Evolutionary conservation across 2,329 filamentous ascomycete species (phyloP).

Genomic region (Penicillium paneum): DNA sequence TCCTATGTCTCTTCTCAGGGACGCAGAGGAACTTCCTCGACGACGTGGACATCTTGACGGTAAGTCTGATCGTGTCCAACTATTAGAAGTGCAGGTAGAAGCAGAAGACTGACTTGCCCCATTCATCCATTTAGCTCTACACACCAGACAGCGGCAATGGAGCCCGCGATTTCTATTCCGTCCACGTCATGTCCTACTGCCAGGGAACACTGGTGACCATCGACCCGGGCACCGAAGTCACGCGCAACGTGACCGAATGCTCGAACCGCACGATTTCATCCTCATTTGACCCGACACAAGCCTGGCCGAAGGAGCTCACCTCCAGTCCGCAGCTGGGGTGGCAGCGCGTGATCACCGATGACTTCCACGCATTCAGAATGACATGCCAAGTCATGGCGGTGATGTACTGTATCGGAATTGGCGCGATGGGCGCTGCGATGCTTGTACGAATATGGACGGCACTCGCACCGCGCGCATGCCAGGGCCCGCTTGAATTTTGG

Average conservation of each 20-base stretch:
- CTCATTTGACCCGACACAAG: conserved; percentile 54
- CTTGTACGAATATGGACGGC: conserved; percentile 47
- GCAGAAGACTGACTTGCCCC: conserved; percentile 27
- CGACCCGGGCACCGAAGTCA: conserved; percentile 36
- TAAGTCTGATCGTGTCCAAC: conserved; percentile 29
- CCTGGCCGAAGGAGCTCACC: conserved; percentile 50
- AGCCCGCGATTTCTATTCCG: conserved; percentile 60
- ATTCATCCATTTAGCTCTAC: conserved; percentile 35
- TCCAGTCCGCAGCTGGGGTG: conserved; percentile 52
- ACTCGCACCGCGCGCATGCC: conserved; percentile 45
- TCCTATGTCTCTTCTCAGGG: conserved; percentile 62
- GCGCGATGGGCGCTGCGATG: conserved; percentile 51
- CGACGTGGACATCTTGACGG: conserved; percentile 56
- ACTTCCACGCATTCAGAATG: conserved; percentile 50
- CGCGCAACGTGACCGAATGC: conserved; percentile 54
- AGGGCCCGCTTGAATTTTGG: conserved; percentile 51
- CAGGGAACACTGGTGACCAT: conserved; percentile 43
- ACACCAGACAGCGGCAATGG: conserved; percentile 48
- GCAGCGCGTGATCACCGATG: conserved; percentile 55
- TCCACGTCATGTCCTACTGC: conserved; percentile 61
- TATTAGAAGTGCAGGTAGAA: neutral
- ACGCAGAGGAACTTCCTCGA: conserved; percentile 56
- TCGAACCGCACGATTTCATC: conserved; percentile 53
- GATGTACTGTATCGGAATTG: conserved; percentile 59
- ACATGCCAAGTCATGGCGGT: conserved; percentile 55